Percentiles rank a stretch among this genome's conserved stretches.
These are phyloP conservation scores for Leptodontidium sp. DNA, from an alignment of 2,329 filamentous ascomycete species.

Conservation along the genomic window DNA sequence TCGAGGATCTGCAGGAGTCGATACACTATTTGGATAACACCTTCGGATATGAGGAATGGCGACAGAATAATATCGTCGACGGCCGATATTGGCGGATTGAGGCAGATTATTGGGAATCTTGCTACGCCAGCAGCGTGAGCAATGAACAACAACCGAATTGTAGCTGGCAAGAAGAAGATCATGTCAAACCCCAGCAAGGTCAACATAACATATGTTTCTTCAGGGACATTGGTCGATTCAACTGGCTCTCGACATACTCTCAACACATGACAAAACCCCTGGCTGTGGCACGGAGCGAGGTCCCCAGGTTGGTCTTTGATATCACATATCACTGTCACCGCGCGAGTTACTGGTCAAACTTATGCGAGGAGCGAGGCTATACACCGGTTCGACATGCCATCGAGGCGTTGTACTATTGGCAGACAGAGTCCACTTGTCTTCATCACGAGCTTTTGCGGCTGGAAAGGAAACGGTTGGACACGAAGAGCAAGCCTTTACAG, in stretches of 20 bases:
- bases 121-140: not conserved
- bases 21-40: not conserved
- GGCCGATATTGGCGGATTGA: not conserved
- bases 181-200: not conserved
- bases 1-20: not conserved
- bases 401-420: not conserved
- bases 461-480: not conserved
- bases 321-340: not conserved
- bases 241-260: not conserved
- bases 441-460: not conserved
- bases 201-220: not conserved
- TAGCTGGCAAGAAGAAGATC: not conserved
- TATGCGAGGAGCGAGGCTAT: not conserved
- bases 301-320: not conserved
- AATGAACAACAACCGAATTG: too few species aligned
- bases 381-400: not conserved
- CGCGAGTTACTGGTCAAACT: not conserved
- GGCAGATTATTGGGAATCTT: not conserved
- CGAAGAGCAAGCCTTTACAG: not conserved
- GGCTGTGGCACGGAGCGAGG: not conserved
- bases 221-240: not conserved
- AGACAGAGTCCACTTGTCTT: not conserved
- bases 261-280: not conserved
- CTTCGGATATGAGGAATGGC: not conserved
- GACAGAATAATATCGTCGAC: not conserved